Evolutionary conservation across 352 stramenopile genomes (phyloP).

Genomic region (Phytophthora macrochlamydospora): DNA sequence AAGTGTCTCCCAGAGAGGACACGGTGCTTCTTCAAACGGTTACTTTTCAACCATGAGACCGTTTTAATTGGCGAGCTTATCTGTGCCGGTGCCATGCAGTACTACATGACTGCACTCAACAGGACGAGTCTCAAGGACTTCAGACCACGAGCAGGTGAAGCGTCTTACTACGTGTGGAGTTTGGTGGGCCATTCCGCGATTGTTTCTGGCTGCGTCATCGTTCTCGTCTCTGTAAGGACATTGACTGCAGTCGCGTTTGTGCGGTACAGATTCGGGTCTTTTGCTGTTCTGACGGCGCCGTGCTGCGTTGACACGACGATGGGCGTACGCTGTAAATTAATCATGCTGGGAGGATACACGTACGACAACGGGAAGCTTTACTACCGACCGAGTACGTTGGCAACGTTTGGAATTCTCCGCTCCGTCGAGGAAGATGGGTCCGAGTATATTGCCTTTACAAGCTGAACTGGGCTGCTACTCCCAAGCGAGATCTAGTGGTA

Average conservation of each 20-base stretch:
- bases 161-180: constrained; percentile 29
- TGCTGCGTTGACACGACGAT: constrained; percentile 27
- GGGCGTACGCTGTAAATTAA: constrained; percentile 13
- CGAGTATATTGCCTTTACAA: constrained; percentile 21
- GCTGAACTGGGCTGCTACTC: constrained; percentile 16
- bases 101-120: constrained; percentile 26
- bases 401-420: constrained; percentile 18
- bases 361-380: constrained; percentile 16
- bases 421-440: constrained; percentile 9
- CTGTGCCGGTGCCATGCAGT: constrained; percentile 18
- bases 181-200: constrained; percentile 21
- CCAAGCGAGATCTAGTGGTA: constrained; percentile 14
- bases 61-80: constrained; percentile 24
- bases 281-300: constrained; percentile 6
- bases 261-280: constrained; percentile 4
- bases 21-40: constrained; percentile 12
- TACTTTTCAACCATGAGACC: constrained; percentile 33
- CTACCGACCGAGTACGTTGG: constrained; percentile 15
- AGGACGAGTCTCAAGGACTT: constrained; percentile 7
- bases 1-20: constrained; percentile 8
- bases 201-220: constrained; percentile 3
- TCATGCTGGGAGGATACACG: constrained; percentile 19
- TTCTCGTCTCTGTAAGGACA: constrained; percentile 7
- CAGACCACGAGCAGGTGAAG: background rate
- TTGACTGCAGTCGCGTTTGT: constrained; percentile 9